These are phyloP conservation scores for Claviceps purpurea DNA, from an alignment of 2,329 filamentous ascomycete genomes.

Conservation along the genomic window DNA sequence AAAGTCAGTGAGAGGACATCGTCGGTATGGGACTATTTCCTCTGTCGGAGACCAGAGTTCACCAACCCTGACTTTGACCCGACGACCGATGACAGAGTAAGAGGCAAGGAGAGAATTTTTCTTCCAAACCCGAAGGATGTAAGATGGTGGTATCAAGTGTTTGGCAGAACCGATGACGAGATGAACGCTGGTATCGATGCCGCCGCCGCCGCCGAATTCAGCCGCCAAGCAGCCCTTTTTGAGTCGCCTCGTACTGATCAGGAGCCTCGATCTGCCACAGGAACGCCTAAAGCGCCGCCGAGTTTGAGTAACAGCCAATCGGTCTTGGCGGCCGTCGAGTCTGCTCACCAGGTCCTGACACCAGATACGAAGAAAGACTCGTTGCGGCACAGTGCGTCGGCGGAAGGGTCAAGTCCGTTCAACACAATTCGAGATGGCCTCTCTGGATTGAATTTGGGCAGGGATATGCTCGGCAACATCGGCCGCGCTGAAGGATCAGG, in stretches of 20 bases:
- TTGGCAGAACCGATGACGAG: slow-evolving; percentile 75
- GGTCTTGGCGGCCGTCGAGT: slow-evolving; percentile 46
- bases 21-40: slow-evolving; percentile 93
- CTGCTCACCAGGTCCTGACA: slow-evolving; percentile 38
- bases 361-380: slow-evolving; percentile 22
- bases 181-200: slow-evolving; percentile 66
- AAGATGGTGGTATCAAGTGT: slow-evolving; percentile 88
- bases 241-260: slow-evolving; percentile 13
- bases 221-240: slow-evolving; percentile 23
- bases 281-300: slow-evolving; percentile 26
- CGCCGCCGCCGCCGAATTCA: slow-evolving; percentile 36
- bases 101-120: slow-evolving; percentile 70
- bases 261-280: slow-evolving; percentile 11
- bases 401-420: slow-evolving; percentile 31
- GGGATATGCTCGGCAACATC: slow-evolving; percentile 26
- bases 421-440: slow-evolving; percentile 35
- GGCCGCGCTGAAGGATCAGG: slow-evolving; percentile 14
- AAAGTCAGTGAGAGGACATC: slow-evolving; percentile 57
- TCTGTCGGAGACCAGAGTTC: slow-evolving; percentile 69
- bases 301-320: slow-evolving; percentile 31
- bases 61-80: slow-evolving; percentile 66
- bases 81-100: slow-evolving; percentile 62
- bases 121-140: slow-evolving; percentile 66
- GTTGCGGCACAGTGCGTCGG: slow-evolving; percentile 31
- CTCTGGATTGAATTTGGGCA: slow-evolving; percentile 34